phyloP scores from a whole-genome alignment of 257 asterid species.

The Capsicum rhomboideum region DNA sequence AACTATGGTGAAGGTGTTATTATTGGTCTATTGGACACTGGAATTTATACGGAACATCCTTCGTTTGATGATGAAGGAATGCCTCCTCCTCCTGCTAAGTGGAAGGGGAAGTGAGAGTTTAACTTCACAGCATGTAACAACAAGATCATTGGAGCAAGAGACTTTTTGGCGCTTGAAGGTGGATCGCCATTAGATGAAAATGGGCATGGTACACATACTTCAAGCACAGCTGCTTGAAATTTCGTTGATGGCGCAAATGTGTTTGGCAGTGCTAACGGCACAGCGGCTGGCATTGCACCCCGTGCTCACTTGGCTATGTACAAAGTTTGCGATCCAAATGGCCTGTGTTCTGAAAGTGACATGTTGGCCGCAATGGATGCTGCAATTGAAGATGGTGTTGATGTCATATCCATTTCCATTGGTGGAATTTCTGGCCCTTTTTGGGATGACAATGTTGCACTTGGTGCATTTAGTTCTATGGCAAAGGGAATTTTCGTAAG shows the following conservation, averaged over 20 bases:
- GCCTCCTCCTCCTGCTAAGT: slow-evolving; percentile 11
- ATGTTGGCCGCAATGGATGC: slow-evolving; percentile 9
- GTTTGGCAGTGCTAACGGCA: slow-evolving; percentile 2
- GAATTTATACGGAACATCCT: slow-evolving; percentile 5
- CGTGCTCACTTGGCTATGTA: slow-evolving; percentile 11
- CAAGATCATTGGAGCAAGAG: slow-evolving; percentile 4
- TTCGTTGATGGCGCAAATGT: background rate
- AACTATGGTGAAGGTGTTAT: slow-evolving; percentile 3
- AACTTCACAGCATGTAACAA: slow-evolving; percentile 8
- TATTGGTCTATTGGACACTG: slow-evolving; percentile 9
- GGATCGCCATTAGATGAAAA: background rate
- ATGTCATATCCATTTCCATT: slow-evolving; percentile 6
- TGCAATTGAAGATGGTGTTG: slow-evolving; percentile 13
- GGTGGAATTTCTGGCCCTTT: slow-evolving; percentile 5
- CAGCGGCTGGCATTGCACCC: slow-evolving; percentile 2
- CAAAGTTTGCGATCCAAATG: slow-evolving; percentile 1
- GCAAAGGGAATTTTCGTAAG: slow-evolving; percentile 8
- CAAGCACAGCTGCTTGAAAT: slow-evolving; percentile 6
- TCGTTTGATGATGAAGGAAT: slow-evolving; percentile 7
- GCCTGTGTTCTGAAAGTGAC: background rate
- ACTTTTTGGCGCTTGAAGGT: background rate
- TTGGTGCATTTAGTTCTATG: slow-evolving; percentile 9
- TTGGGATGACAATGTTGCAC: background rate
- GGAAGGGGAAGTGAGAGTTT: slow-evolving; percentile 5
- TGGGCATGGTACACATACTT: slow-evolving; percentile 12